Base-by-base conservation (phyloP, 306 rosid genomes). In the Urtica urens region DNA sequence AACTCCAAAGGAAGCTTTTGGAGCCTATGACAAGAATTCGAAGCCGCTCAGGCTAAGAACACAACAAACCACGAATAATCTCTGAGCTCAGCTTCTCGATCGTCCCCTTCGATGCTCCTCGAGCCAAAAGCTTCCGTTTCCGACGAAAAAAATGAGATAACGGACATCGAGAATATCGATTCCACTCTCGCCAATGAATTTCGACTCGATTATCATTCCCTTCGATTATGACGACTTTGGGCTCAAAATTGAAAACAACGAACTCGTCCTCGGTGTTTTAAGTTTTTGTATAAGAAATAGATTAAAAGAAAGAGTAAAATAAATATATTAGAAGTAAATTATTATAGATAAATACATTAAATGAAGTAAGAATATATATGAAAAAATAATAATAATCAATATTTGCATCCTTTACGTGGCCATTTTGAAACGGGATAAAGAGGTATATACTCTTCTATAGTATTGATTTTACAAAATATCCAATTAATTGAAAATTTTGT, bases 1-100 rank as follows among this genome's bases (percentile, higher is more conserved):
- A 20, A 88, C 95, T 2, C 75, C 87, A 0, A 95, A 84, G 33
- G 93, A 81, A 3, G 95, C 97, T 23, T 72, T 80, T 0, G 22
- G 35, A 2, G 95, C 78, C 25, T 88, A 84, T 0, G 93, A 88
- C 62, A 49, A 1, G 72, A 74, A 30, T 76, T 72, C 21, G 84
- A 76, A 65, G 62, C 75, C 62, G 66, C 72, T 1, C 68, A 55
- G 55, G 42, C 43, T 25, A 15, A 46, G 3, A 46, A 57, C 3
- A 35, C 59, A 9, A 71, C 23, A 31, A 78, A 51, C 49, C 23
- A 65, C 3, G 87, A 66, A 8, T 82, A 76, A 6, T 65, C 66
- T 0, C 76, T 58, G 9, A 62, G 72, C 23, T 60, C 58, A 4
- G 23, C 72, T 39, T 78, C 90, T 0, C 76, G 24, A 3, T 45